Conservation (phyloP, 345 rosid genomes). For the Citrus cavaleriei region DNA sequence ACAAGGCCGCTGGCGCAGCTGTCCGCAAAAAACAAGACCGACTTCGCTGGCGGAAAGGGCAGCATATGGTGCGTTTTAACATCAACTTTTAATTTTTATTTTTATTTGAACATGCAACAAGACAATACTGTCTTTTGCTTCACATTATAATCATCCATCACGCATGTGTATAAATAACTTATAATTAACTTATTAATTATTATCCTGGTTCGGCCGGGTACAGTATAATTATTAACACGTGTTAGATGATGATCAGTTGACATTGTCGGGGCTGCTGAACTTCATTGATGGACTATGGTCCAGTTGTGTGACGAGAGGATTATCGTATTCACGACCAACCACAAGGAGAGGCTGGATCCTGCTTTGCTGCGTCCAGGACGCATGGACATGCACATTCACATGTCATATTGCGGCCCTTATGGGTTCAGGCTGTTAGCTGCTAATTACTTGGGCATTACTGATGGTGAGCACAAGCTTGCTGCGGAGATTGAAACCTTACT, state of each 20-base stretch:
- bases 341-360: slow-evolving; percentile 68
- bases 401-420: slow-evolving; percentile 53
- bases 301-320: slow-evolving; percentile 67
- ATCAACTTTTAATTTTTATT: too few relatives aligned
- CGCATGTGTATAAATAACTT: too few relatives aligned
- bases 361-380: slow-evolving; percentile 68
- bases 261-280: slow-evolving; percentile 60
- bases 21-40: neutral
- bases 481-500: slow-evolving; percentile 37
- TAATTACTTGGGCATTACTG: slow-evolving; percentile 36
- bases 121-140: too few relatives aligned
- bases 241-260: slow-evolving; percentile 20
- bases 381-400: slow-evolving; percentile 79
- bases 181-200: too few relatives aligned
- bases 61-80: neutral
- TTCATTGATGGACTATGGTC: slow-evolving; percentile 79
- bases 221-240: neutral
- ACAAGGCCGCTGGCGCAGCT: neutral
- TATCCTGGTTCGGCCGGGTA: neutral
- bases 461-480: slow-evolving; percentile 30
- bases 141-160: too few relatives aligned
- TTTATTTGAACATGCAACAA: too few relatives aligned
- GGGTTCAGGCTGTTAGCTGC: slow-evolving; percentile 52
- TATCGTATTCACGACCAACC: slow-evolving; percentile 74
- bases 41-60: neutral